Base-by-base conservation (phyloP, 2,329 filamentous ascomycete species). In the Colletotrichum tropicicola region DNA sequence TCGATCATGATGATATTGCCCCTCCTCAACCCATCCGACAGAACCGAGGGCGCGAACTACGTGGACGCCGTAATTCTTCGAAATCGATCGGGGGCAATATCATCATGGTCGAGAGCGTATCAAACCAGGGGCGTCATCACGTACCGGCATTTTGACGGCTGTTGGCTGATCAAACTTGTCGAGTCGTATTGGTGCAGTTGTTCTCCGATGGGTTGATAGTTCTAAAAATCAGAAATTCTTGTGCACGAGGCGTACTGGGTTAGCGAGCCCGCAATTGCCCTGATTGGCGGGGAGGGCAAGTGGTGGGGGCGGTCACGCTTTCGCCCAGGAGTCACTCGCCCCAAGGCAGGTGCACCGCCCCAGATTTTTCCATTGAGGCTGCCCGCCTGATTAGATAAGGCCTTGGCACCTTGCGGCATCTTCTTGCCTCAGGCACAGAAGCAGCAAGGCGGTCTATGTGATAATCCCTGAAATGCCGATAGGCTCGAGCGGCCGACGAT, bases 101-200 rank as follows among this genome's bases (percentile, higher is more conserved):
- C 62, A 62, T 65, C 62, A 56, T 52, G 35, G n/a, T 66, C 23
- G 45, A 23, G 45, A 45, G 15, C 19, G n/a, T 21, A 17, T 41
- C 37, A 58, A 23, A 12, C 21, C 25, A 13, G 52, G 17, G n/a
- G 32, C 21, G 49, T 66, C 60, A 57, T 52, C 45, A 78, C 77
- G 66, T 79, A 79, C 77, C 77, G 77, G 77, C 77, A 79, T 79
- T 70, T 77, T 79, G 77, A 78, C 75, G 73, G 76, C 72, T 77
- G 70, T 68, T 74, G 60, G 73, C 69, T 72, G 72, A 69, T 74
- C 72, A 56, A 69, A 76, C 74, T 77, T 43, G 75, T 77, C 75
- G 74, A 77, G 74, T 68, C 68, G 68, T 70, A 68, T 52, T 53
- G 47, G 39, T 64, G 63, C 51, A 66, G 63, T 59, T 62, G 57